Evolutionary conservation across 2,329 filamentous ascomycete genomes (phyloP).

Genomic region (Teratosphaeria pseudoeucalypti): DNA sequence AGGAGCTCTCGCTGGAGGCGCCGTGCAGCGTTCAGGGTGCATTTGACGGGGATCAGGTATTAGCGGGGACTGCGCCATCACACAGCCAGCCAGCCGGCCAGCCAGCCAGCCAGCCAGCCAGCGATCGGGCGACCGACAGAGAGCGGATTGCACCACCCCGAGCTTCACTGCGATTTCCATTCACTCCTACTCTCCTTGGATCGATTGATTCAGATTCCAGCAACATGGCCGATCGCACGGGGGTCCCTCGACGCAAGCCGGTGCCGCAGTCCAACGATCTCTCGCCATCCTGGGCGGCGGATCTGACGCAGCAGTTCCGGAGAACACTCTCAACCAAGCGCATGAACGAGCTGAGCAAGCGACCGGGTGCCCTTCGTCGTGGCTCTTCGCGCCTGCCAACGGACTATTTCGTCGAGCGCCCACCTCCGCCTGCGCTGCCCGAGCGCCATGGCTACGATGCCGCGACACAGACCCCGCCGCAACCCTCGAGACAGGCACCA

Average conservation of each 20-base stretch:
- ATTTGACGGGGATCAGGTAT: background rate
- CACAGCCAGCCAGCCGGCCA: background rate
- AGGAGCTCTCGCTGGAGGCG: background rate
- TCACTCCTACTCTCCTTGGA: background rate
- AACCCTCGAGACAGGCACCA: slow-evolving; percentile 7
- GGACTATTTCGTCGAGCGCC: slow-evolving; percentile 16
- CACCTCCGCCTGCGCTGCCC: slow-evolving; percentile 6
- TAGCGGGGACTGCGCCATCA: background rate
- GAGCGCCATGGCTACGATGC: slow-evolving; percentile 8
- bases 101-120: background rate
- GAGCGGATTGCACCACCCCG: background rate
- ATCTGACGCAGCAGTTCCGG: slow-evolving; percentile 75
- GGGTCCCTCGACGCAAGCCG: slow-evolving; percentile 22
- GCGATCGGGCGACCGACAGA: background rate
- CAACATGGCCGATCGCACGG: slow-evolving; percentile 20
- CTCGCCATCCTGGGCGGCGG: slow-evolving; percentile 61
- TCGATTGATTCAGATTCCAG: background rate
- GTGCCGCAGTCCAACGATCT: slow-evolving; percentile 17
- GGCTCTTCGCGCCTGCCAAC: slow-evolving; percentile 42
- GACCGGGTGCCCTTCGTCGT: slow-evolving; percentile 35
- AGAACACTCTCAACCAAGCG: slow-evolving; percentile 76
- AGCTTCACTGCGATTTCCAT: background rate
- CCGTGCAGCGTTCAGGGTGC: background rate
- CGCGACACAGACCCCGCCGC: slow-evolving; percentile 4
- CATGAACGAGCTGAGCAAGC: slow-evolving; percentile 62